Conservation (phyloP, 345 rosid species). For the Streptanthus diversifolius region DNA sequence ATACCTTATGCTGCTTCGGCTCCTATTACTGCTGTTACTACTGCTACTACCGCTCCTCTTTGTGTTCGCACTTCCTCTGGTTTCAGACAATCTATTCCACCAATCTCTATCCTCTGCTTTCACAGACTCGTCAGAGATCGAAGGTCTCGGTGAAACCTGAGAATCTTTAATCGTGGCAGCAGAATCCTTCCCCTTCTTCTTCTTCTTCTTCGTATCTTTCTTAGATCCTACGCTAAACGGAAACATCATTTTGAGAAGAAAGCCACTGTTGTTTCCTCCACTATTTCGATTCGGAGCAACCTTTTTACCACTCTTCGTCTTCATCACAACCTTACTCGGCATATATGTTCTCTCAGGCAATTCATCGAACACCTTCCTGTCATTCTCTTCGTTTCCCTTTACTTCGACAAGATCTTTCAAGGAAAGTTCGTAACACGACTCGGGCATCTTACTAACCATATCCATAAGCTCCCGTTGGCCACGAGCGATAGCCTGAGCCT, state of each 20-base stretch:
- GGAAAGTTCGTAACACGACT: conserved; percentile 82
- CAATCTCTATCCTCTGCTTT: conserved; percentile 52
- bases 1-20: conserved; percentile 42
- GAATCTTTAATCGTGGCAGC: background rate
- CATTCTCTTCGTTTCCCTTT: conserved; percentile 33
- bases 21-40: conserved; percentile 38
- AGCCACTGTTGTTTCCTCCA: conserved; percentile 48
- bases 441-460: conserved; percentile 85
- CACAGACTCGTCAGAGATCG: conserved; percentile 38
- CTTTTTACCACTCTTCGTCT: conserved; percentile 28
- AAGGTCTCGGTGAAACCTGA: conserved; percentile 50
- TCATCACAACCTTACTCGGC: conserved; percentile 15
- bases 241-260: conserved; percentile 67
- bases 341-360: conserved; percentile 7
- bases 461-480: conserved; percentile 95
- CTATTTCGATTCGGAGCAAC: conserved; percentile 36
- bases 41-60: conserved; percentile 48
- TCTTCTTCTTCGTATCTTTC: conserved; percentile 30
- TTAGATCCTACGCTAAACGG: conserved; percentile 52
- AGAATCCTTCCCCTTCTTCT: conserved; percentile 19
- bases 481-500: conserved; percentile 68
- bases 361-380: conserved; percentile 18
- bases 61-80: conserved; percentile 44
- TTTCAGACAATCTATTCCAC: conserved; percentile 50
- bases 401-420: conserved; percentile 73